Evolutionary conservation across 2,329 filamentous ascomycete genomes (phyloP).

Genomic region (Neurospora sp.): DNA sequence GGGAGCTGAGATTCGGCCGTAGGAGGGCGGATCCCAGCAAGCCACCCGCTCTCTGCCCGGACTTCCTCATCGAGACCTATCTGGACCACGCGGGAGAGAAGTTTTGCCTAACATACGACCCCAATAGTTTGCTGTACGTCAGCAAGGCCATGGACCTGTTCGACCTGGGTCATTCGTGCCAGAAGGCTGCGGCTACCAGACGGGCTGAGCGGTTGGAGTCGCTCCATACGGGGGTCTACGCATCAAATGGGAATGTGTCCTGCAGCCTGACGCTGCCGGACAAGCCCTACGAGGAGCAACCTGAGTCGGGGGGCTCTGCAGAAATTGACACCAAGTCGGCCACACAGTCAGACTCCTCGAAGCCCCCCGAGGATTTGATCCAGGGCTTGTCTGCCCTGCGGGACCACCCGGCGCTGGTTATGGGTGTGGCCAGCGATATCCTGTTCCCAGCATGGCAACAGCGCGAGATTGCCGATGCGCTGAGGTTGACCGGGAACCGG

Average conservation of each 20-base stretch:
- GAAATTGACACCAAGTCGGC: constrained; percentile 8
- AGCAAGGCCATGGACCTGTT: constrained; percentile 99
- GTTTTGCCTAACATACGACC: constrained; percentile 92
- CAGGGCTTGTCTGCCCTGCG: constrained; percentile 61
- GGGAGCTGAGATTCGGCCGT: constrained; percentile 89
- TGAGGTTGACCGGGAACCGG: constrained; percentile 67
- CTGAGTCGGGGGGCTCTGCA: constrained; percentile 30
- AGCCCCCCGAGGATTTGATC: constrained; percentile 71
- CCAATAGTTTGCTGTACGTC: constrained; percentile 90
- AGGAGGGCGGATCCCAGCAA: constrained; percentile 76
- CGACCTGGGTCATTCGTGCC: constrained; percentile 68
- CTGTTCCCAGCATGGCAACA: constrained; percentile 98
- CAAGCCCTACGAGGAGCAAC: constrained; percentile 77
- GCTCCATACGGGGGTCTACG: constrained; percentile 36
- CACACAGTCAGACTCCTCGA: constrained; percentile 22
- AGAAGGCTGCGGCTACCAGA: constrained; percentile 50
- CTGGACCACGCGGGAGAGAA: constrained; percentile 97
- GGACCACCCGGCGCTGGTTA: constrained; percentile 72
- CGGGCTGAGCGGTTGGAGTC: constrained; percentile 50
- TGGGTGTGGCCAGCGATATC: constrained; percentile 93
- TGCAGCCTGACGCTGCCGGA: constrained; percentile 80
- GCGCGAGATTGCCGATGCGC: constrained; percentile 77
- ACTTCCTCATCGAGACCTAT: constrained; percentile 97
- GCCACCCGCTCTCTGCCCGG: constrained; percentile 87
- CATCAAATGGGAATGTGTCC: constrained; percentile 30